phyloP scores from a whole-genome alignment of 2,329 filamentous ascomycete species.

The Zymoseptoria brevis region DNA sequence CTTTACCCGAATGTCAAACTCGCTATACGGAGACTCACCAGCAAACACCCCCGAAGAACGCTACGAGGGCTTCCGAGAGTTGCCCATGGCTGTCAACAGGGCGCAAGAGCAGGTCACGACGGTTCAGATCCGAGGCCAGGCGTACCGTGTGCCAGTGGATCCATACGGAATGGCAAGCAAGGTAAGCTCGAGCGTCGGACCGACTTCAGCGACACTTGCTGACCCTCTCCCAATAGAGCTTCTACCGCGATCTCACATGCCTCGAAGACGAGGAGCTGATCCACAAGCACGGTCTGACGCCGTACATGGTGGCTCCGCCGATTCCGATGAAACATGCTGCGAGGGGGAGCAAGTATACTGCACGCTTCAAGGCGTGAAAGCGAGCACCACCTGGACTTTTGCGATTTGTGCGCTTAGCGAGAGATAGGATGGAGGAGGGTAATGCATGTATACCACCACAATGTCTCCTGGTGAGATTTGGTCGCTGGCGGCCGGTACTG shows the following conservation, averaged over 20 bases:
- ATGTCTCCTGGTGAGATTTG: not conserved
- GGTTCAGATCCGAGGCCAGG: slow-evolving; percentile 8
- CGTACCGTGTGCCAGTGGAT: slow-evolving; percentile 3
- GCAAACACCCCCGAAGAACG: not conserved
- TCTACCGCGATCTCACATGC: slow-evolving; percentile 13
- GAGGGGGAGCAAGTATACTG: not conserved
- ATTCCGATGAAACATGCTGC: not conserved
- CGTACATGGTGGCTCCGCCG: not conserved
- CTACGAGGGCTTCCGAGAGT: not conserved
- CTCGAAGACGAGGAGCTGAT: slow-evolving; percentile 12
- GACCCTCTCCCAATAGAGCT: slow-evolving; percentile 4
- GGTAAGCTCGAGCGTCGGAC: not conserved
- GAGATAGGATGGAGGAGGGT: too few relatives aligned
- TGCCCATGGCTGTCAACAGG: not conserved
- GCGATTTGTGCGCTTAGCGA: not conserved
- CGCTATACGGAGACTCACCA: not conserved
- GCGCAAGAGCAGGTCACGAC: slow-evolving; percentile 1
- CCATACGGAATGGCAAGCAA: not conserved
- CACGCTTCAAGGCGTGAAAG: not conserved
- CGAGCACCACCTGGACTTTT: not conserved
- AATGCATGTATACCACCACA: too few relatives aligned
- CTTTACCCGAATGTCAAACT: not conserved
- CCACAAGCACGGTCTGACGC: slow-evolving; percentile 8
- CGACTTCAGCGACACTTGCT: not conserved
- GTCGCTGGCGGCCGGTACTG: not conserved